Base-by-base conservation (phyloP, 2,329 filamentous ascomycete species). In the Ascochyta koolunga region DNA sequence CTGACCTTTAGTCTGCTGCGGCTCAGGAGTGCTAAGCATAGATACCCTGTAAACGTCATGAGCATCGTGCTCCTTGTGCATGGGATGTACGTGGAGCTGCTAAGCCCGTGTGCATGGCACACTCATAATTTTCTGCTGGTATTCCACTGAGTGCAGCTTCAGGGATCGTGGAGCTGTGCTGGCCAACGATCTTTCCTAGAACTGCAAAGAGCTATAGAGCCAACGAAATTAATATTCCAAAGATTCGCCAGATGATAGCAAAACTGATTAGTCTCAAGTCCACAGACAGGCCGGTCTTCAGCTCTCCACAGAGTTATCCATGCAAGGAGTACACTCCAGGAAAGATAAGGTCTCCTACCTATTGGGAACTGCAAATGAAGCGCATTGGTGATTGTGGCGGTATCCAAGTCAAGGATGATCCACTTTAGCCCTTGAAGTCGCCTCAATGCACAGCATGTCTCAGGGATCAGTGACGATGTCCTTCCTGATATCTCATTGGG, bases 401-500 rank as follows among this genome's bases (percentile, higher is more conserved):
- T 38, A 21, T 42, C 13, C 43, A 39, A 27, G n/a, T 27, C 25
- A 13, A 29, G 19, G 19, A n/a, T n/a, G n/a, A n/a, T 41, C 32
- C 32, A 22, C 21, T 36, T 46, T 33, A 31, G 35, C 42, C 43
- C 48, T 13, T 27, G 15, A 33, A 52, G 19, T 22, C 39, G 25
- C 50, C 41, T 16, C 36, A 41, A 53, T 15, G 35, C 44, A 46
- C 19, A 33, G 15, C 37, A 25, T 33, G 24, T 27, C 50, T 38
- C 22, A 27, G 43, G 48, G 42, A 37, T 54, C 49, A 52, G 29
- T 39, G 31, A 37, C 39, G n/a, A 42, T 42, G 45, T 31, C 4
- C 18, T 53, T 45, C 10, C 27, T 11, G n/a, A 6, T n/a, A 21
- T 36, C 42, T 38, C 27, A 58, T 59, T 64, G 51, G 56, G 37